These are phyloP conservation scores for Quercus agrifolia DNA, from an alignment of 306 rosid species.

Conservation along the genomic window DNA sequence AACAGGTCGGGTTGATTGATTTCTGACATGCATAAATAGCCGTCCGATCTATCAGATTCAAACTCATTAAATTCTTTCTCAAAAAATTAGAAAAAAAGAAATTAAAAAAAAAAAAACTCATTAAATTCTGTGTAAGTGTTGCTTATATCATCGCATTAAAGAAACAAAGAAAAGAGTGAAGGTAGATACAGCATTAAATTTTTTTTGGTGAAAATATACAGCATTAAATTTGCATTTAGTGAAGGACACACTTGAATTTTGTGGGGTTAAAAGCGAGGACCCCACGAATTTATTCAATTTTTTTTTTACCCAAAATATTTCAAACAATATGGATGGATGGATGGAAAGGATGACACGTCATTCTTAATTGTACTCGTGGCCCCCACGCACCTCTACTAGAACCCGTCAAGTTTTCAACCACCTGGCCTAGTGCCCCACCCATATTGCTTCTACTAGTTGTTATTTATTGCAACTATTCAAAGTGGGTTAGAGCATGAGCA, in stretches of 20 bases:
- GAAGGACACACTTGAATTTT: neutral
- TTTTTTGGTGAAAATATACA: too few relatives aligned
- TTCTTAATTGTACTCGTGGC: slow-evolving; percentile 3
- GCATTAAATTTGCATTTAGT: neutral
- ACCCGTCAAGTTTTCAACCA: neutral
- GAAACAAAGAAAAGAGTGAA: too few relatives aligned
- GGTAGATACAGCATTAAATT: neutral
- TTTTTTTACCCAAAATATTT: neutral
- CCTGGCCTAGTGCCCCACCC: neutral
- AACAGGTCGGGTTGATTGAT: too few relatives aligned
- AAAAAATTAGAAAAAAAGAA: too few relatives aligned
- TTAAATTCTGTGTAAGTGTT: too few relatives aligned
- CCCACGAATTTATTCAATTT: neutral
- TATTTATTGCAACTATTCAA: neutral
- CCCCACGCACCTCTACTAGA: slow-evolving; percentile 5
- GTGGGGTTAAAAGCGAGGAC: neutral
- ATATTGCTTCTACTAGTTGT: neutral
- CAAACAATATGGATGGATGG: neutral
- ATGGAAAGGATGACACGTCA: slow-evolving; percentile 4
- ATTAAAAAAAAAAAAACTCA: too few relatives aligned
- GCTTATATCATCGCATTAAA: too few relatives aligned
- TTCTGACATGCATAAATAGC: too few relatives aligned
- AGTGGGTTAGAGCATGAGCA: neutral
- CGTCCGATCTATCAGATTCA: too few relatives aligned
- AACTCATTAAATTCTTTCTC: too few relatives aligned